Conservation (phyloP, 805 yeast species). For the Candida ascalaphidarum region DNA sequence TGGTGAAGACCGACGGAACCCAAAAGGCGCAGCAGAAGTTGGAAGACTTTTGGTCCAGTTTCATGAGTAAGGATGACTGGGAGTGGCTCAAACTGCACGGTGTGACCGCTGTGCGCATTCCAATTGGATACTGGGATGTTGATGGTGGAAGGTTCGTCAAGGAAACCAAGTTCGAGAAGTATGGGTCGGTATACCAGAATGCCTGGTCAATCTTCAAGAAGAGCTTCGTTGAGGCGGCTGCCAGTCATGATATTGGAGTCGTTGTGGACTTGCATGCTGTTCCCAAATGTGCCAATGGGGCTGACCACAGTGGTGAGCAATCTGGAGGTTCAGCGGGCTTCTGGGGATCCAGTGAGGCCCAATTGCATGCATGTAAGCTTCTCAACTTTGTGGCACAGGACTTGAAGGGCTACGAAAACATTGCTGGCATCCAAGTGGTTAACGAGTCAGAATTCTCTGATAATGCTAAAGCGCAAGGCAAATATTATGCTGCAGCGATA, state of each 20-base stretch:
- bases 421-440: constrained; percentile 76
- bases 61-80: constrained; percentile 70
- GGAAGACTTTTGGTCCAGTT: constrained; percentile 60
- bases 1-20: constrained; percentile 39
- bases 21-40: constrained; percentile 46
- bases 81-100: constrained; percentile 56
- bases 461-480: constrained; percentile 40
- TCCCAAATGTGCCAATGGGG: constrained; percentile 57
- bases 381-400: constrained; percentile 58
- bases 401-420: constrained; percentile 49
- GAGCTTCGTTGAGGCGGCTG: constrained; percentile 52
- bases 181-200: constrained; percentile 48
- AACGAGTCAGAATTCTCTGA: constrained; percentile 68
- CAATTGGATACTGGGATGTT: constrained; percentile 90
- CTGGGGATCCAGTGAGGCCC: constrained; percentile 43
- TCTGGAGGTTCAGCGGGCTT: constrained; percentile 48
- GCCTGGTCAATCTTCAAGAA: constrained; percentile 63
- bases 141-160: constrained; percentile 48
- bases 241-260: constrained; percentile 54
- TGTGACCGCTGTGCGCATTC: constrained; percentile 77
- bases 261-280: constrained; percentile 81
- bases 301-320: constrained; percentile 9
- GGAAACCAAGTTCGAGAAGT: constrained; percentile 54
- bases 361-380: constrained; percentile 38
- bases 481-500: constrained; percentile 60